Evolutionary conservation across 306 rosid species (phyloP).

Genomic region (Cucumis sativus): DNA sequence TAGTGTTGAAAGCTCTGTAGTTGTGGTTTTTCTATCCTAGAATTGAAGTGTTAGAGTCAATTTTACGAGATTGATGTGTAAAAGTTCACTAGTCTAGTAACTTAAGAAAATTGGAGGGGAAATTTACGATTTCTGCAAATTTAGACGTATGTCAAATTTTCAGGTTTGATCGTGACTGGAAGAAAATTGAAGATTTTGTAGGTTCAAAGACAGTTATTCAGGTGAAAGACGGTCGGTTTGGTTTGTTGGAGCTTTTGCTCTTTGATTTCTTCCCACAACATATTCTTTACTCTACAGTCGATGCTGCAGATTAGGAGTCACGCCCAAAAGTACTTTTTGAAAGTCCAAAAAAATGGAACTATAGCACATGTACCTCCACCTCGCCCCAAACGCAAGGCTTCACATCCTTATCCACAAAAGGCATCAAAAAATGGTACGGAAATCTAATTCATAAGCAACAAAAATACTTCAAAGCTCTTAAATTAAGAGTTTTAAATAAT

Average conservation of each 20-base stretch:
- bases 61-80: not conserved
- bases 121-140: not conserved
- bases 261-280: not conserved
- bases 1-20: not conserved
- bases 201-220: conserved; percentile 94
- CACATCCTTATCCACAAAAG: conserved; percentile 92
- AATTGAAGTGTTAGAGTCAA: not conserved
- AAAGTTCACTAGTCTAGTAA: not conserved
- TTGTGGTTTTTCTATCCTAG: not conserved
- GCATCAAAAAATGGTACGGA: conserved; percentile 72
- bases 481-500: not conserved
- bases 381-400: conserved; percentile 88
- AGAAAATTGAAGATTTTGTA: conserved; percentile 91
- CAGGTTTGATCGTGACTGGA: conserved; percentile 97
- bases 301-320: conserved; percentile 72
- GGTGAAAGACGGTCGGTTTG: conserved; percentile 28
- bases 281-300: not conserved
- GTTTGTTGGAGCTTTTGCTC: conserved; percentile 1
- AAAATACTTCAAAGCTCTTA: conserved; percentile 1
- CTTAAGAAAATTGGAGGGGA: not conserved
- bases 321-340: conserved; percentile 84
- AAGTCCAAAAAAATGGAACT: conserved; percentile 82
- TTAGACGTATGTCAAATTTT: not conserved
- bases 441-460: conserved; percentile 11
- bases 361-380: conserved; percentile 95